Conservation (phyloP, 2,329 filamentous ascomycete species). For the Trichoderma atroviride region DNA sequence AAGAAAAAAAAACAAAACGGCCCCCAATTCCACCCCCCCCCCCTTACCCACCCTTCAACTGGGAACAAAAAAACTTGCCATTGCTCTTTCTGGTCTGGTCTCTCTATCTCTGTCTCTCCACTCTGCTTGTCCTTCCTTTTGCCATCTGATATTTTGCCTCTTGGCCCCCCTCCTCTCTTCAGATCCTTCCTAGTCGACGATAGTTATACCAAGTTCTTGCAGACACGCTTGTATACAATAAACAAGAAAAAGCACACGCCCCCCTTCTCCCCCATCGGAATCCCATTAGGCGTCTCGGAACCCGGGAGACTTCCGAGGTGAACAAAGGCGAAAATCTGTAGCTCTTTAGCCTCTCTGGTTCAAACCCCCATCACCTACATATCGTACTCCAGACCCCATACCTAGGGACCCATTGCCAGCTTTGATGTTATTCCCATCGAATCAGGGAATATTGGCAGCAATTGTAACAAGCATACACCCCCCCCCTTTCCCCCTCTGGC, state of each 20-base stretch:
- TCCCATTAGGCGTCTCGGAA: neutral
- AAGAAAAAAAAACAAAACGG: neutral
- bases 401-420: neutral
- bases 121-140: neutral
- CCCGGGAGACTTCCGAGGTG: neutral
- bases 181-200: neutral
- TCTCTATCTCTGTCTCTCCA: neutral
- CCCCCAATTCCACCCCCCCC: neutral
- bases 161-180: neutral
- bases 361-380: neutral
- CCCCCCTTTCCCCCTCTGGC: no score
- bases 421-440: neutral
- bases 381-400: neutral
- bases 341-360: neutral
- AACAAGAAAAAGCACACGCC: neutral
- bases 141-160: neutral
- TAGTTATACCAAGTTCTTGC: neutral
- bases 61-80: neutral
- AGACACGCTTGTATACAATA: no score
- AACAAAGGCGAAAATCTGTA: neutral
- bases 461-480: neutral
- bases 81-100: neutral
- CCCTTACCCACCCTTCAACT: neutral
- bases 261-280: neutral
- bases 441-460: neutral